These are phyloP conservation scores for Leptomonas seymouri DNA, from an alignment of 208 protist genomes.

Conservation along the genomic window DNA sequence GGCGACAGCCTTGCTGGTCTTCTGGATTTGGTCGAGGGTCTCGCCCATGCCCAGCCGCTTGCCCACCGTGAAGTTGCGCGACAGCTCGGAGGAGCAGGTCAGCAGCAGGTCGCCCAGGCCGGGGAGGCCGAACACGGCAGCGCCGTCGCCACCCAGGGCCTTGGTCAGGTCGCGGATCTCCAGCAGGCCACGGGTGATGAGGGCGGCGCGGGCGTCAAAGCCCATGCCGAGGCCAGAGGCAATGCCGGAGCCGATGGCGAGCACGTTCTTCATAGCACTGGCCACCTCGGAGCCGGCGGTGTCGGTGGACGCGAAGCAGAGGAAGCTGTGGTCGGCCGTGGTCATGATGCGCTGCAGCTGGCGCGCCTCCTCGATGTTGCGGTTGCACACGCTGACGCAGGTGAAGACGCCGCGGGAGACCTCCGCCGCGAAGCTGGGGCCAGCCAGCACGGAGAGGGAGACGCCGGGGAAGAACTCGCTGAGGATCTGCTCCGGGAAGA, in stretches of 20 bases:
- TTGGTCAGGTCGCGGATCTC: slow-evolving; percentile 87
- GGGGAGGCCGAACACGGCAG: slow-evolving; percentile 86
- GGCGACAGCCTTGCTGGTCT: slow-evolving; percentile 68
- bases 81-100: slow-evolving; percentile 89
- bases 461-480: slow-evolving; percentile 65
- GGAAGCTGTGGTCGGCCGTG: slow-evolving; percentile 67
- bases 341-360: slow-evolving; percentile 83
- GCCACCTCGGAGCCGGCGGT: slow-evolving; percentile 86
- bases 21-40: slow-evolving; percentile 65
- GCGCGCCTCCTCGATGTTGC: slow-evolving; percentile 57
- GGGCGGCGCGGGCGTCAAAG: slow-evolving; percentile 73
- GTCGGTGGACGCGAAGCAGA: slow-evolving; percentile 85
- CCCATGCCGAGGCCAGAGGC: slow-evolving; percentile 72
- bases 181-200: slow-evolving; percentile 82
- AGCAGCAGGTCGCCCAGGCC: slow-evolving; percentile 90
- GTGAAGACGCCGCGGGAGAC: slow-evolving; percentile 83
- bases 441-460: slow-evolving; percentile 74
- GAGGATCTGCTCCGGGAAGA: slow-evolving; percentile 84
- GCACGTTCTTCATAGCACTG: slow-evolving; percentile 92
- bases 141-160: slow-evolving; percentile 74
- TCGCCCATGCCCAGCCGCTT: slow-evolving; percentile 76
- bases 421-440: slow-evolving; percentile 91
- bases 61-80: slow-evolving; percentile 89
- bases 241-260: slow-evolving; percentile 86
- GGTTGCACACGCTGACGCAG: slow-evolving; percentile 66